A percentile compares a stretch with the other conserved stretches of the same genome.
These are phyloP conservation scores for Lasiodiplodia theobromae DNA, from an alignment of 2,329 filamentous ascomycete species.

Conservation along the genomic window DNA sequence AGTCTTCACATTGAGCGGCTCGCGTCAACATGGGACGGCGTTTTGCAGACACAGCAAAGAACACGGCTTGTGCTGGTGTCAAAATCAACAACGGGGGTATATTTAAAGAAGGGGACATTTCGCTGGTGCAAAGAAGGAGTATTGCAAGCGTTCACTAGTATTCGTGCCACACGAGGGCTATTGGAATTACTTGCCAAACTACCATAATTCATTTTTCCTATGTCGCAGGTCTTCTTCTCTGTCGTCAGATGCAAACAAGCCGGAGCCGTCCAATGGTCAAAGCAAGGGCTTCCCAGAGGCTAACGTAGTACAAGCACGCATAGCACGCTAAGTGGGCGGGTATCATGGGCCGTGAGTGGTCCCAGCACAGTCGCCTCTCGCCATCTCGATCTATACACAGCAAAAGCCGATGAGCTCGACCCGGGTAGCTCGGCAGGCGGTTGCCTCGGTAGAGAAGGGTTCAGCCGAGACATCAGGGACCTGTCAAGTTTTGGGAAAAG, in stretches of 20 bases:
- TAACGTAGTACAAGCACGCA: neutral
- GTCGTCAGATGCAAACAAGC: too few species aligned
- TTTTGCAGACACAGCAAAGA: neutral
- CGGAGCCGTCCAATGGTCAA: neutral
- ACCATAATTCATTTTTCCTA: neutral
- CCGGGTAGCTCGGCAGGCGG: too few species aligned
- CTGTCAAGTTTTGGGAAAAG: neutral
- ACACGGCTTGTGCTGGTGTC: neutral
- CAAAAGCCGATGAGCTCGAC: too few species aligned
- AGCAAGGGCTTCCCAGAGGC: neutral
- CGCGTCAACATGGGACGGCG: neutral
- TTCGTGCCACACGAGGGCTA: neutral
- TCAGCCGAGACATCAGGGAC: neutral
- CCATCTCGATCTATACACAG: too few species aligned
- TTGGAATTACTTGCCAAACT: neutral
- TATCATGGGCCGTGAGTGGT: neutral
- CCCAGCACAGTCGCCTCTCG: neutral
- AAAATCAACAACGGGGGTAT: neutral
- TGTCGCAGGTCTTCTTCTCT: too few species aligned
- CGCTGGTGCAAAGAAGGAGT: neutral
- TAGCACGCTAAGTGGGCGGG: neutral
- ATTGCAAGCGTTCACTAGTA: neutral
- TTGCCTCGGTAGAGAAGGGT: too few species aligned
- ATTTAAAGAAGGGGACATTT: neutral
- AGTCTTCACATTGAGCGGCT: neutral